These are phyloP conservation scores for Nyctanthes arbortristis DNA, from an alignment of 257 asterid genomes.

Conservation along the genomic window DNA sequence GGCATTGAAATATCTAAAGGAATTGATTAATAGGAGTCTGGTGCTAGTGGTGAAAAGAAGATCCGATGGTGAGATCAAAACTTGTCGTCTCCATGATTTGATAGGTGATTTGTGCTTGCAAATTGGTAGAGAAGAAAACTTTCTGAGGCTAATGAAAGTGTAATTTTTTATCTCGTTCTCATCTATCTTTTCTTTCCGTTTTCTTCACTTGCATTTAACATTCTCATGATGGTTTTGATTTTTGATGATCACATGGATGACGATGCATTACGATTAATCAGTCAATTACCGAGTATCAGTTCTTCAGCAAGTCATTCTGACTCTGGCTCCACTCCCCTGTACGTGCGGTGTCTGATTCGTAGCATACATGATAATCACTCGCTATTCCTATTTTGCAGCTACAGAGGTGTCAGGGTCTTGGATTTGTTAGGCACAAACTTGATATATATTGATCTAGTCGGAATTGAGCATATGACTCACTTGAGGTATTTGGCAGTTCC, in stretches of 20 bases:
- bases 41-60: slow-evolving; percentile 13
- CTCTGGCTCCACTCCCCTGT: too few species aligned
- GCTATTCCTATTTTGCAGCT: too few species aligned
- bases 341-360: too few species aligned
- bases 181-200: not conserved
- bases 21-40: slow-evolving; percentile 28
- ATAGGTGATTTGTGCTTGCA: too few species aligned
- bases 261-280: too few species aligned
- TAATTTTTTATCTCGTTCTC: not conserved
- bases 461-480: slow-evolving; percentile 9
- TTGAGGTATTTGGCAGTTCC: slow-evolving; percentile 26
- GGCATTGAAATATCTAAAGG: slow-evolving; percentile 21
- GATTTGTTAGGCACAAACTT: not conserved
- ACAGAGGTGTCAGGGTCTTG: too few species aligned
- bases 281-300: too few species aligned
- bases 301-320: too few species aligned
- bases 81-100: slow-evolving; percentile 29
- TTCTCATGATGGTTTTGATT: not conserved
- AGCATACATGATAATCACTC: too few species aligned
- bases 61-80: slow-evolving; percentile 14
- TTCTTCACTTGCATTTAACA: not conserved
- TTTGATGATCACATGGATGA: not conserved
- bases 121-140: slow-evolving; percentile 19
- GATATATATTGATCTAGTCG: not conserved
- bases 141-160: slow-evolving; percentile 8